Evolutionary conservation across 768 basidiomycete genomes (phyloP).

Genomic region (Leccinum pellstonianum): DNA sequence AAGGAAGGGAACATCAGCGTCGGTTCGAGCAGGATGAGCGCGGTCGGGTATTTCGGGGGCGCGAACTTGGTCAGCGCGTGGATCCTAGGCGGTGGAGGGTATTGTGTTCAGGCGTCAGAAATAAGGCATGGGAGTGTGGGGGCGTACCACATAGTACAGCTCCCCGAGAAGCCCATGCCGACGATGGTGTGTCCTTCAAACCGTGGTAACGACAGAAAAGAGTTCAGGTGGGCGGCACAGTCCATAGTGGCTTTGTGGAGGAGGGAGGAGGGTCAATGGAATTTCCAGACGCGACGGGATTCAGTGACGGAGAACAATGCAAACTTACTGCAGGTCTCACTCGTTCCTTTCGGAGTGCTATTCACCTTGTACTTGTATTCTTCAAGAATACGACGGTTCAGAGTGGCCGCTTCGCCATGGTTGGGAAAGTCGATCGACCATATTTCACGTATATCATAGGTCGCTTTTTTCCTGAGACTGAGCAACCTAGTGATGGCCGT

Average conservation of each 20-base stretch:
- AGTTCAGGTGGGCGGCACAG: slow-evolving; percentile 21
- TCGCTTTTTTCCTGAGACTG: slow-evolving; percentile 4
- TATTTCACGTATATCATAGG: slow-evolving; percentile 30
- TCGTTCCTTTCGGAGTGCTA: not conserved
- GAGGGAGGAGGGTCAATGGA: not conserved
- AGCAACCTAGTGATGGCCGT: slow-evolving; percentile 20
- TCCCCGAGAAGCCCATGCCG: slow-evolving; percentile 30
- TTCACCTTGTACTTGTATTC: slow-evolving; percentile 26
- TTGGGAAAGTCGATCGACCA: slow-evolving; percentile 38
- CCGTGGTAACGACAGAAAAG: slow-evolving; percentile 26
- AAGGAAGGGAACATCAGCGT: slow-evolving; percentile 33
- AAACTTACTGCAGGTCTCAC: slow-evolving; percentile 24
- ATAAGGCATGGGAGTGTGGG: not conserved
- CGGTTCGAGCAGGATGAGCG: slow-evolving; percentile 29
- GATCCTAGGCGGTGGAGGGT: slow-evolving; percentile 11
- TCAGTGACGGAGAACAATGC: not conserved
- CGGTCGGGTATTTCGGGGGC: slow-evolving; percentile 9
- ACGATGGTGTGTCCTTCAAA: slow-evolving; percentile 25
- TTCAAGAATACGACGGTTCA: slow-evolving; percentile 31
- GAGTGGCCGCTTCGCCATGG: slow-evolving; percentile 34
- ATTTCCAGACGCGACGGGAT: too few species aligned
- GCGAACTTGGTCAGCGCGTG: slow-evolving; percentile 20
- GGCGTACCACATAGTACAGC: slow-evolving; percentile 29
- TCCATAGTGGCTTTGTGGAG: slow-evolving; percentile 22
- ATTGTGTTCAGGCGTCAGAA: not conserved